These are phyloP conservation scores for Saprolegnia parasitica DNA, from an alignment of 352 stramenopile species.

Conservation along the genomic window DNA sequence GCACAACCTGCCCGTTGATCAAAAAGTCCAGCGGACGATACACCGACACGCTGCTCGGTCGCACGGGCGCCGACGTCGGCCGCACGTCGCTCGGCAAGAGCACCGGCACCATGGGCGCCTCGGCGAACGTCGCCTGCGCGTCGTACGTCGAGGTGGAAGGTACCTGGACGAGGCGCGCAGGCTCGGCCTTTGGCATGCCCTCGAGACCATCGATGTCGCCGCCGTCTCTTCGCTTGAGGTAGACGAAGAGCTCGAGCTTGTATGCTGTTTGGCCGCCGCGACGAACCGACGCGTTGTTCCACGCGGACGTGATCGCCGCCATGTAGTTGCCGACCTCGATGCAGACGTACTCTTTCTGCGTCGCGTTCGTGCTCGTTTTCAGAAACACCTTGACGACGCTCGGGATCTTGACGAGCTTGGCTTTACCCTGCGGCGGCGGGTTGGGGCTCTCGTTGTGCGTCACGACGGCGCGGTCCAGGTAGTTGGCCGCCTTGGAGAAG, in stretches of 20 bases:
- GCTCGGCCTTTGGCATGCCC: neutral
- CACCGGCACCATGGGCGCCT: too few relatives aligned
- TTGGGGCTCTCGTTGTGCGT: neutral
- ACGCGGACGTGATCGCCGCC: neutral
- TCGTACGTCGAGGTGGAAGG: neutral
- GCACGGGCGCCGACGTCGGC: neutral
- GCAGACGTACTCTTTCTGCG: slow-evolving; percentile 1
- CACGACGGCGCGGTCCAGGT: neutral
- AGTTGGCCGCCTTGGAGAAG: neutral
- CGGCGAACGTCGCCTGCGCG: neutral
- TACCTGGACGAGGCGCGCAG: neutral
- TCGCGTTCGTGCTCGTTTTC: slow-evolving; percentile 4
- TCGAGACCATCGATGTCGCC: neutral
- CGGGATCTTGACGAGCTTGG: neutral
- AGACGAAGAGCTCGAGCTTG: slow-evolving; percentile 15
- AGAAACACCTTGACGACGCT: neutral
- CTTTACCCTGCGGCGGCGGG: too few relatives aligned
- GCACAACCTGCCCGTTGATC: neutral
- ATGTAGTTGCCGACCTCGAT: neutral
- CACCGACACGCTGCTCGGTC: neutral
- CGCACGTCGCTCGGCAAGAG: neutral
- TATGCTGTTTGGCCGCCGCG: neutral
- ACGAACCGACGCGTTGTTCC: neutral
- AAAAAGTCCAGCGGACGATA: neutral
- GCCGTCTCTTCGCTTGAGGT: neutral